Conservation (phyloP, 208 protist genomes). For the Leptomonas pyrrhocoris region DNA sequence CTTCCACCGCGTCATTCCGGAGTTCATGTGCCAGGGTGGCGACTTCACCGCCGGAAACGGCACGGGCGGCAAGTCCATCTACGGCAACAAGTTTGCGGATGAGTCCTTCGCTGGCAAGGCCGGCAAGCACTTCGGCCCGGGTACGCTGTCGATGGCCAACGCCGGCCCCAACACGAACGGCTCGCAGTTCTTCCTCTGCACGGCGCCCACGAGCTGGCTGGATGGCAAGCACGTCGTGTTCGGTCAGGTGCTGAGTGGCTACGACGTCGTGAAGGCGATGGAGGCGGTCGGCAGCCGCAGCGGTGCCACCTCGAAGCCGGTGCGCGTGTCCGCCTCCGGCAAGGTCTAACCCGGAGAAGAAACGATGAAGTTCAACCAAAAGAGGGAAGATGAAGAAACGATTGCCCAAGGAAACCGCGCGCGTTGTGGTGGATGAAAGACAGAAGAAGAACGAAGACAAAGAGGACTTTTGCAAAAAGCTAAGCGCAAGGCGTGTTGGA, state of each 20-base stretch:
- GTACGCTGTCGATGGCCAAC: slow-evolving; percentile 92
- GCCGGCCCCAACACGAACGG: slow-evolving; percentile 93
- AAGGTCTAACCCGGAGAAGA: slow-evolving; percentile 48
- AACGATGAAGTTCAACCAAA: slow-evolving; percentile 4
- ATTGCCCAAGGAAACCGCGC: background rate
- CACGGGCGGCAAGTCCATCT: slow-evolving; percentile 70
- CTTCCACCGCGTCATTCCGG: slow-evolving; percentile 64
- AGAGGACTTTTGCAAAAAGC: too few species aligned
- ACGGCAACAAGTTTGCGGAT: slow-evolving; percentile 61
- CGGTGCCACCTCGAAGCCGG: slow-evolving; percentile 58
- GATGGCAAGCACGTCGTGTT: slow-evolving; percentile 98
- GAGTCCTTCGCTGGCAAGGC: slow-evolving; percentile 60
- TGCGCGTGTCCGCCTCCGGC: slow-evolving; percentile 69
- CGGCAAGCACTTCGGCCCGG: slow-evolving; percentile 68
- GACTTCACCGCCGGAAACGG: slow-evolving; percentile 65
- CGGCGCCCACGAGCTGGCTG: slow-evolving; percentile 77
- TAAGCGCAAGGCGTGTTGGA: too few species aligned
- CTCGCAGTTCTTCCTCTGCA: slow-evolving; percentile 94
- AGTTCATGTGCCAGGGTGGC: slow-evolving; percentile 72
- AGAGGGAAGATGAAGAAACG: background rate
- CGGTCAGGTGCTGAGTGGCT: slow-evolving; percentile 91
- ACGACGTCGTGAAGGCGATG: slow-evolving; percentile 86
- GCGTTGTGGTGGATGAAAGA: background rate
- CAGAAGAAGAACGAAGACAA: background rate
- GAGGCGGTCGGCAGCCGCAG: slow-evolving; percentile 69